Conservation (phyloP, 495 filamentous ascomycete genomes). For the Immersiella caudata region DNA sequence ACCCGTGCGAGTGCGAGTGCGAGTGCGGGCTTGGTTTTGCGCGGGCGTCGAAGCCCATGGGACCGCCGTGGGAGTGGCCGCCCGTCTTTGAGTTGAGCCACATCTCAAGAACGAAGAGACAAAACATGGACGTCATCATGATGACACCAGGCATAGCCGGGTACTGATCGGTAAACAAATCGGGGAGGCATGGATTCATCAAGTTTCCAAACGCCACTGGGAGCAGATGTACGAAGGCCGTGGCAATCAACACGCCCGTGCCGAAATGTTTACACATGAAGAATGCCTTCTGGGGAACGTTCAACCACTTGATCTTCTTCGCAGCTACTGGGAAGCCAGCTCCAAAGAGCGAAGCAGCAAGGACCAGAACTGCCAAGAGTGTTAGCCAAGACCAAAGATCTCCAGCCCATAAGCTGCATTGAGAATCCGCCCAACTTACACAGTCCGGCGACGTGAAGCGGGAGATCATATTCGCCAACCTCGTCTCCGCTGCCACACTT, state of each 20-base stretch:
- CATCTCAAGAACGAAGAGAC: slow-evolving; percentile 60
- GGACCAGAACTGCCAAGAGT: slow-evolving; percentile 40
- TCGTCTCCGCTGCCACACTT: slow-evolving; percentile 47
- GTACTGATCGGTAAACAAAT: slow-evolving; percentile 57
- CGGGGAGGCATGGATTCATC: slow-evolving; percentile 60
- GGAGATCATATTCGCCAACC: slow-evolving; percentile 52
- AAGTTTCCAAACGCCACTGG: slow-evolving; percentile 60
- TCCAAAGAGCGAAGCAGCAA: slow-evolving; percentile 46
- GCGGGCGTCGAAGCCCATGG: slow-evolving; percentile 43
- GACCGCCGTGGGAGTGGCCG: slow-evolving; percentile 51
- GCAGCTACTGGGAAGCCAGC: slow-evolving; percentile 58
- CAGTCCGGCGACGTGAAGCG: slow-evolving; percentile 50
- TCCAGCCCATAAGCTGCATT: background rate
- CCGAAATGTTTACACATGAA: slow-evolving; percentile 67
- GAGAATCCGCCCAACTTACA: slow-evolving; percentile 44
- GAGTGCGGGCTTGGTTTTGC: background rate
- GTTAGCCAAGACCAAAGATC: background rate
- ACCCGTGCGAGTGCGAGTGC: slow-evolving; percentile 19
- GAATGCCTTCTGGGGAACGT: slow-evolving; percentile 55
- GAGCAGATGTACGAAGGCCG: slow-evolving; percentile 68
- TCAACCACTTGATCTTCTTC: slow-evolving; percentile 57
- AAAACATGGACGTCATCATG: slow-evolving; percentile 60
- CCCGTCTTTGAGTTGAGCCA: slow-evolving; percentile 55
- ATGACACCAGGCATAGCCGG: slow-evolving; percentile 63
- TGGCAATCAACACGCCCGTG: slow-evolving; percentile 69